A percentile compares a stretch with the other conserved stretches of the same genome.
These are phyloP conservation scores for Colletotrichum zoysiae DNA, from an alignment of 2,329 filamentous ascomycete species.

Conservation along the genomic window DNA sequence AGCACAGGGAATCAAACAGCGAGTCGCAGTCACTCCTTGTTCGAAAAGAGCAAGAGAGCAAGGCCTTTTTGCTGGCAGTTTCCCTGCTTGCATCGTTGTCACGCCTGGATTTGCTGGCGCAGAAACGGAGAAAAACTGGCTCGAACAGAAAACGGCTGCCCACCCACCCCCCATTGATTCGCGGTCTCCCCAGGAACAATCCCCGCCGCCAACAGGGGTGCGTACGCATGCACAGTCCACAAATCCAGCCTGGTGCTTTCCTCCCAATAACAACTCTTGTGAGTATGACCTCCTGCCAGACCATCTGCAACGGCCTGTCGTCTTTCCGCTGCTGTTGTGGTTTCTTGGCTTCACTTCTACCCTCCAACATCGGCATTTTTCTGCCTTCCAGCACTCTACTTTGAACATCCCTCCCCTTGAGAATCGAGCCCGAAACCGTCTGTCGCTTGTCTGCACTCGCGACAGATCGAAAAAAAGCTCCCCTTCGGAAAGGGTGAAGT, in stretches of 20 bases:
- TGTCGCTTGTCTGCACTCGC: conserved; percentile 27
- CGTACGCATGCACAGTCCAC: conserved; percentile 39
- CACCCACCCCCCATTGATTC: conserved; percentile 39
- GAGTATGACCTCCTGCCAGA: conserved; percentile 40
- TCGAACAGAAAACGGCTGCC: conserved; percentile 25
- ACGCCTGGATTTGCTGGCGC: conserved; percentile 26
- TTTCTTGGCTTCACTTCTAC: conserved; percentile 13
- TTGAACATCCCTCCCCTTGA: conserved; percentile 5
- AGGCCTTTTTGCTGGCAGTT: conserved; percentile 32
- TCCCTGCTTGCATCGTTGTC: conserved; percentile 36
- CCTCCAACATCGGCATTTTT: conserved; percentile 5
- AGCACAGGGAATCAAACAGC: conserved; percentile 29
- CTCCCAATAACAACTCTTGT: conserved; percentile 43
- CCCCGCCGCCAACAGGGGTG: conserved; percentile 40
- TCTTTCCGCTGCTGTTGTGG: conserved; percentile 27
- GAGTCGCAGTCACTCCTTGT: conserved; percentile 4
- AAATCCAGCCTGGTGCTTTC: conserved; percentile 38
- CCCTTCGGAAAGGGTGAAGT: conserved; percentile 43
- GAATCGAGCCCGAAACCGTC: conserved; percentile 21
- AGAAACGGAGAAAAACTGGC: conserved; percentile 35
- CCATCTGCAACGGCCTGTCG: conserved; percentile 25
- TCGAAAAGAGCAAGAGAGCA: conserved; percentile 19
- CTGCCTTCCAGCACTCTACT: conserved; percentile 10
- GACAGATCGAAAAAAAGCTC: conserved; percentile 28
- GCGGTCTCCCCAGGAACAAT: conserved; percentile 43